Conservation (phyloP, 768 basidiomycete species). For the Trametes gibbosa region DNA sequence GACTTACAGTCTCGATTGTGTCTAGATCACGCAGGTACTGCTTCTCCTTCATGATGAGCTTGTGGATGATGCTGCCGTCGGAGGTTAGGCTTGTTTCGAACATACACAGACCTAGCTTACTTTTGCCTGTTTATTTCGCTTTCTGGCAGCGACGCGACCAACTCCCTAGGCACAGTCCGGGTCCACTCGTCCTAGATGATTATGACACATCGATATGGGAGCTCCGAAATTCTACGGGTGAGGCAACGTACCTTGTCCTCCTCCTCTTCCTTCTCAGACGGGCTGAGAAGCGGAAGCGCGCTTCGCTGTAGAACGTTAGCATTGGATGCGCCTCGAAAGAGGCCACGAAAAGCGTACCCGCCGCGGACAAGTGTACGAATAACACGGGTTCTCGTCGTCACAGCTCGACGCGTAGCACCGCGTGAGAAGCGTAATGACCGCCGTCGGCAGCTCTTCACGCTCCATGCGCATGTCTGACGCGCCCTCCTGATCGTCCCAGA, state of each 20-base stretch:
- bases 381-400: constrained; percentile 76
- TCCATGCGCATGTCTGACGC: constrained; percentile 57
- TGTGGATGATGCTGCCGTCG: constrained; percentile 64
- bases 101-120: constrained; percentile 28
- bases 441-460: constrained; percentile 77
- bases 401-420: constrained; percentile 89
- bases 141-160: constrained; percentile 59
- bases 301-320: constrained; percentile 11
- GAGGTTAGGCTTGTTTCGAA: background rate
- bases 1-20: constrained; percentile 65
- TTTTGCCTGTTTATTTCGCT: constrained; percentile 84
- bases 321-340: too few relatives aligned
- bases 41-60: constrained; percentile 84
- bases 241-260: constrained; percentile 24
- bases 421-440: constrained; percentile 86
- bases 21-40: constrained; percentile 89
- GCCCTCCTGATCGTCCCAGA: constrained; percentile 78
- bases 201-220: background rate
- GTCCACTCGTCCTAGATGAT: constrained; percentile 43
- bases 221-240: too few relatives aligned
- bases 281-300: constrained; percentile 18
- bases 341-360: constrained; percentile 41
- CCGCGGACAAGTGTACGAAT: constrained; percentile 77
- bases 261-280: constrained; percentile 22
- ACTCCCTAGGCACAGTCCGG: constrained; percentile 44